phyloP scores from a whole-genome alignment of 129 eudicot genomes.

The Lonicera japonica region DNA sequence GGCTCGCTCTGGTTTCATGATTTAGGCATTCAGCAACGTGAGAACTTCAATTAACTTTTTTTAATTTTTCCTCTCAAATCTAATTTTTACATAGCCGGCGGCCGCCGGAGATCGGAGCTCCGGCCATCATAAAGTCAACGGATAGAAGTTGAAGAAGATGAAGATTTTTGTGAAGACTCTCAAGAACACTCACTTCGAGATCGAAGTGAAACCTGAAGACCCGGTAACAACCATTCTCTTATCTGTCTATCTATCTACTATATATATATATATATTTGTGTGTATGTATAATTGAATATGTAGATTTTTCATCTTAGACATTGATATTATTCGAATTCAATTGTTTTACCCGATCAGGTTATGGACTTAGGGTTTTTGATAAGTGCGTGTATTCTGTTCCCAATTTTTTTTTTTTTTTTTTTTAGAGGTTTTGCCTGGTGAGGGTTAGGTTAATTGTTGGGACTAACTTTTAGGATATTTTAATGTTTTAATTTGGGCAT shows the following conservation, averaged over 20 bases:
- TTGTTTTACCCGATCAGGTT: conserved; percentile 1
- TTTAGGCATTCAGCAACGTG: too few species aligned
- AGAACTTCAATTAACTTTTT: too few species aligned
- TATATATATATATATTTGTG: too few species aligned
- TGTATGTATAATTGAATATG: background rate
- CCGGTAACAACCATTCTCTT: conserved; percentile 22
- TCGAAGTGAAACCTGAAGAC: conserved; percentile 50
- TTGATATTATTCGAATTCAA: background rate
- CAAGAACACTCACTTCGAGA: conserved; percentile 58
- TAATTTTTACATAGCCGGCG: conserved; percentile 11
- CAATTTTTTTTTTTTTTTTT: background rate
- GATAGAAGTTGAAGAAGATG: conserved; percentile 22
- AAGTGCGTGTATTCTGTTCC: background rate
- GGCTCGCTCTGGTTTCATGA: too few species aligned
- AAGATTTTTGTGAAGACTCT: conserved; percentile 51
- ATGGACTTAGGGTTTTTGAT: conserved; percentile 9
- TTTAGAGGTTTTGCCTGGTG: too few species aligned
- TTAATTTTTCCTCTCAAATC: background rate
- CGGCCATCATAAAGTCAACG: background rate
- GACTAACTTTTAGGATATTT: too few species aligned
- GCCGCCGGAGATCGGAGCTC: conserved; percentile 17
- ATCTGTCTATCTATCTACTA: background rate
- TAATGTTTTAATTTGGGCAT: too few species aligned
- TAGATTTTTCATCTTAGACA: background rate
- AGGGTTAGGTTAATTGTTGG: background rate